These are phyloP conservation scores for Plasmodium ovale DNA, from an alignment of 169 alveolate genomes.

Conservation along the genomic window DNA sequence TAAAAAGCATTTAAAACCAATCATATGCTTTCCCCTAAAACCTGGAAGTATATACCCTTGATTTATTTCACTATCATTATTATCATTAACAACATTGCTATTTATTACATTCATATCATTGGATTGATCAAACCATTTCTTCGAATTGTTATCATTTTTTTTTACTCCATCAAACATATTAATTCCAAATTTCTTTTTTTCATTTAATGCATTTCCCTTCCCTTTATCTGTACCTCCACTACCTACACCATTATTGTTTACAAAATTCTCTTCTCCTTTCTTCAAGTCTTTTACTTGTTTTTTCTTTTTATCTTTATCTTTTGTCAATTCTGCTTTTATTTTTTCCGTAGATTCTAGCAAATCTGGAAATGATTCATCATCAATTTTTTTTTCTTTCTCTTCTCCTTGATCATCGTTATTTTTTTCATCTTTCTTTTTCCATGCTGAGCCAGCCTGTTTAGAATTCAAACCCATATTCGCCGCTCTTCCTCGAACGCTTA, in stretches of 20 bases:
- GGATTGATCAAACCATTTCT: constrained; percentile 39
- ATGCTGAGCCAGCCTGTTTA: constrained; percentile 66
- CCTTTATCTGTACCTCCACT: constrained; percentile 13
- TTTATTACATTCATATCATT: constrained; percentile 11
- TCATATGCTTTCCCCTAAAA: constrained; percentile 66
- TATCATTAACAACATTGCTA: neutral
- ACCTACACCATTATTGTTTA: neutral
- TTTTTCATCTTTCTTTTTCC: constrained; percentile 54
- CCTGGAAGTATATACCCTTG: constrained; percentile 59
- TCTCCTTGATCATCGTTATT: constrained; percentile 38
- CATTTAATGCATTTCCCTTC: constrained; percentile 12
- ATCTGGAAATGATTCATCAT: constrained; percentile 71
- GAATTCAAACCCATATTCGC: constrained; percentile 27
- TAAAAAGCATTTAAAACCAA: constrained; percentile 71
- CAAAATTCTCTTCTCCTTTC: constrained; percentile 32
- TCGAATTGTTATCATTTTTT: constrained; percentile 41
- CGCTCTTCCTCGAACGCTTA: constrained; percentile 72
- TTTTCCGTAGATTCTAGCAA: constrained; percentile 71
- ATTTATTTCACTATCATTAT: constrained; percentile 3
- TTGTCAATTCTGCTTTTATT: constrained; percentile 54
- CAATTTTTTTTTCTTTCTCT: constrained; percentile 72
- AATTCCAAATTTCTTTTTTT: constrained; percentile 41
- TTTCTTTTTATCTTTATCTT: constrained; percentile 68
- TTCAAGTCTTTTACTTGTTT: constrained; percentile 50
- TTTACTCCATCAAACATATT: constrained; percentile 33